Evolutionary conservation across 768 basidiomycete species (phyloP), one percentile per base, ranked within the genome.

Genomic region (Xerocomellus chrysenteron): DNA sequence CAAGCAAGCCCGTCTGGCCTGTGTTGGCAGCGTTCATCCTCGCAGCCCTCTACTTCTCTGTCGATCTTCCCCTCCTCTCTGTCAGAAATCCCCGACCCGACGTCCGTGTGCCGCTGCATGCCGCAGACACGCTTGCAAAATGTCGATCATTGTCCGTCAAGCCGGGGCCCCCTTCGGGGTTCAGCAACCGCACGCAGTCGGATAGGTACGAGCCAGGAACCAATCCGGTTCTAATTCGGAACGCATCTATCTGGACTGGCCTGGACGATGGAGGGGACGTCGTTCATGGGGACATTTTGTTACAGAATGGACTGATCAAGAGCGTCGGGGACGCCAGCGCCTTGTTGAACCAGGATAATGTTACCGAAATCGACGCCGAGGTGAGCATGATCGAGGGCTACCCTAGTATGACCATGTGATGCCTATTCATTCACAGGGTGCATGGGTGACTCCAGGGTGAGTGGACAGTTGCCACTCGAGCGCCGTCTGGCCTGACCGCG

Each of bases 181-280:
- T 86, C 56, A 64, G 75, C 61, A 52, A 63, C 11, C 81, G 88
- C 12, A 71, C 73, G 9, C 68, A 69, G 33, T 86, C 84, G 16
- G 86, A 88, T 63, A 76, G 86, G 30, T 82, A 76, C 57, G 81
- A 76, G 8, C 66, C 67, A 0, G 87, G 83, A 0, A 87, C 89
- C 1, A 65, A 64, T 4, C 67, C 84, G 1, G 75, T 79, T 2
- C 73, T 85, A 28, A 76, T 94, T 33, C 78, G 74, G 55, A 90
- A 93, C 66, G 89, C 85, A 11, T 84, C 81, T 6, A 80, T 93
- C 30, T 94, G 92, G 92, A 91, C 90, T 3, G 92, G 90, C 0
- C 70, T 74, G 9, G 61, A 77, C 11, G 74, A 80, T 33, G 90
- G 89, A 1, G 73, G 71, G 6, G 81, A 88, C 59, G 65, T 86